These are phyloP conservation scores for Plantago coronopus DNA, from an alignment of 305 asterid genomes.

Conservation along the genomic window DNA sequence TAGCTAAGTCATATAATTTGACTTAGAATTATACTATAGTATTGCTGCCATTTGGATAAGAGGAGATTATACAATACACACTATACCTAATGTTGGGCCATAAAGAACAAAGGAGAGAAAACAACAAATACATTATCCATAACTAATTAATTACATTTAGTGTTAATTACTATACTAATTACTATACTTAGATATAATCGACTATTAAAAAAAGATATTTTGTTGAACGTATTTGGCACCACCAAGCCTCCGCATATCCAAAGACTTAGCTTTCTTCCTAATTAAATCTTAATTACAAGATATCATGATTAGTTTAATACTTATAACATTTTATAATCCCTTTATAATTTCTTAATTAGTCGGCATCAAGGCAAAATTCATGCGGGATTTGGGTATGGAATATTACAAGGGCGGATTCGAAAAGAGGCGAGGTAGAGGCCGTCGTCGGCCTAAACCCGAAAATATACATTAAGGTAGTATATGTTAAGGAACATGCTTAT, in stretches of 20 bases:
- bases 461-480: too few species aligned
- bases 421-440: too few species aligned
- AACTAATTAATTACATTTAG: neutral
- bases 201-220: neutral
- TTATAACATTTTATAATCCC: neutral
- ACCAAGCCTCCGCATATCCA: conserved; percentile 31
- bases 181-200: conserved; percentile 30
- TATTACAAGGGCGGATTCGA: too few species aligned
- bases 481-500: too few species aligned
- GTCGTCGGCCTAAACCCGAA: too few species aligned
- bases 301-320: neutral
- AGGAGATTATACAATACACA: neutral
- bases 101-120: neutral
- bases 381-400: too few species aligned
- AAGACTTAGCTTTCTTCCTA: conserved; percentile 14
- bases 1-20: conserved; percentile 16
- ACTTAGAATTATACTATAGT: neutral
- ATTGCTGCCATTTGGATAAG: conserved; percentile 5
- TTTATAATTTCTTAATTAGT: neutral
- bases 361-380: too few species aligned
- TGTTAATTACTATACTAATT: too few species aligned
- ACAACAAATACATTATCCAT: conserved; percentile 11
- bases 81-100: neutral
- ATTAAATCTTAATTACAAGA: neutral
- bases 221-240: neutral